Evolutionary conservation across 768 basidiomycete species (phyloP).

Genomic region (Russula foetens): DNA sequence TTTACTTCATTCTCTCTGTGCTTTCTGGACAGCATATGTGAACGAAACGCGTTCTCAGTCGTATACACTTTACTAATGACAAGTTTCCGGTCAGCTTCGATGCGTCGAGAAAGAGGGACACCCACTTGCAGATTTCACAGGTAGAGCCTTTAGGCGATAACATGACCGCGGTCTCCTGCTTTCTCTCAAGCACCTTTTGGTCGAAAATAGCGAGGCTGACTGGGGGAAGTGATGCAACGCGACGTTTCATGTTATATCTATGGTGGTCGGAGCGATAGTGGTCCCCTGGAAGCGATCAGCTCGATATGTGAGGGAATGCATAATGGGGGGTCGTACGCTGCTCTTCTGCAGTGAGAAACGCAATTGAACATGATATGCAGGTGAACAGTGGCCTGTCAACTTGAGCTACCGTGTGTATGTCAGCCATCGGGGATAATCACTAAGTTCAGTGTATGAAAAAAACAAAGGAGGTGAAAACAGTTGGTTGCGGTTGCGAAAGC

Average conservation of each 20-base stretch:
- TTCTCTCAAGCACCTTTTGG: constrained; percentile 77
- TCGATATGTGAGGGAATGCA: not conserved
- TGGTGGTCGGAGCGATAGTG: constrained; percentile 96
- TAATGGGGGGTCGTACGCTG: constrained; percentile 53
- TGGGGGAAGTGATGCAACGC: constrained; percentile 84
- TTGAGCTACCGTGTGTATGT: constrained; percentile 8
- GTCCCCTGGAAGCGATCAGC: constrained; percentile 38
- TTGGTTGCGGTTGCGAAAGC: no score
- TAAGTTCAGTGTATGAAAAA: not conserved
- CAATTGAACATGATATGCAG: constrained; percentile 87
- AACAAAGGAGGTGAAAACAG: not conserved
- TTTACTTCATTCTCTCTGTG: constrained; percentile 74
- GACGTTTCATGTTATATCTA: constrained; percentile 96
- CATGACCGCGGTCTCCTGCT: constrained; percentile 64
- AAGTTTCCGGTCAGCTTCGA: not conserved
- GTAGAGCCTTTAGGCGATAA: constrained; percentile 48
- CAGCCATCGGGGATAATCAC: constrained; percentile 9
- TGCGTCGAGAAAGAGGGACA: not conserved
- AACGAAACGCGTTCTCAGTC: constrained; percentile 80
- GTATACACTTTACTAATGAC: constrained; percentile 73
- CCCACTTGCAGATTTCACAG: constrained; percentile 69
- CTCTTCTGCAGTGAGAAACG: constrained; percentile 72
- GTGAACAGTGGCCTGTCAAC: constrained; percentile 48
- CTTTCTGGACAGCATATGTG: constrained; percentile 83
- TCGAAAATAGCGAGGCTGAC: constrained; percentile 73